These are phyloP conservation scores for Tulasnella sp. DNA, from an alignment of 768 basidiomycete species.

Conservation along the genomic window DNA sequence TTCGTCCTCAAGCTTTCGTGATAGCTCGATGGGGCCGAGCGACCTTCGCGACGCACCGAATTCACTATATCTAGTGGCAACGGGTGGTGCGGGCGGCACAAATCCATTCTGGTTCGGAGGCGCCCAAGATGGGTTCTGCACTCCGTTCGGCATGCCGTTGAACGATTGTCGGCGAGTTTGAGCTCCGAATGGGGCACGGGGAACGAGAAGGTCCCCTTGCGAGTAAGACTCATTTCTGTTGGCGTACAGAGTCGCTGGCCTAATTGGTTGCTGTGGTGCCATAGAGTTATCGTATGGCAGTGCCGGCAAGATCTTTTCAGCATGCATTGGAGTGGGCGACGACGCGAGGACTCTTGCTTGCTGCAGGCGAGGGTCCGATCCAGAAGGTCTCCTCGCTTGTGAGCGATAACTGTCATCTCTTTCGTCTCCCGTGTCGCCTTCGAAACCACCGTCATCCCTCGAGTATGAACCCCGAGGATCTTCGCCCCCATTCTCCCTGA, in stretches of 20 bases:
- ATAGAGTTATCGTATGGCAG: slow-evolving; percentile 42
- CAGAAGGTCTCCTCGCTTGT: slow-evolving; percentile 20
- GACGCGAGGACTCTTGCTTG: slow-evolving; percentile 14
- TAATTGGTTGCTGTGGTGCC: slow-evolving; percentile 36
- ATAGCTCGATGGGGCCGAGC: slow-evolving; percentile 31
- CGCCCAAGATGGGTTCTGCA: slow-evolving; percentile 12
- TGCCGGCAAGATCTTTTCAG: slow-evolving; percentile 62
- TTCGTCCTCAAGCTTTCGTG: slow-evolving; percentile 26
- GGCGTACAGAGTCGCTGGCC: slow-evolving; percentile 46
- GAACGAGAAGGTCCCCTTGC: slow-evolving; percentile 33
- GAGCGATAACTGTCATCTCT: slow-evolving; percentile 19
- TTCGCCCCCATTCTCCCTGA: slow-evolving; percentile 18
- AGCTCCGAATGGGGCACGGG: slow-evolving; percentile 35
- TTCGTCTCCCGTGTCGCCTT: not conserved
- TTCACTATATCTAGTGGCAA: slow-evolving; percentile 48
- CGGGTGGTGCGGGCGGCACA: slow-evolving; percentile 35
- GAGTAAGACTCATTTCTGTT: slow-evolving; percentile 32
- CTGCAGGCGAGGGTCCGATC: slow-evolving; percentile 21
- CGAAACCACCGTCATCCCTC: slow-evolving; percentile 8
- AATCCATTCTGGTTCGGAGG: slow-evolving; percentile 22
- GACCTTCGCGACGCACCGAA: slow-evolving; percentile 61
- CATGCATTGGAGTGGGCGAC: slow-evolving; percentile 19
- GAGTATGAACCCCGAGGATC: slow-evolving; percentile 17
- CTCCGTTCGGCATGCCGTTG: slow-evolving; percentile 49
- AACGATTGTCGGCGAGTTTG: slow-evolving; percentile 61